Evolutionary conservation across 176 grass and related monocot species (phyloP).

Genomic region (Pontederia paniculata): DNA sequence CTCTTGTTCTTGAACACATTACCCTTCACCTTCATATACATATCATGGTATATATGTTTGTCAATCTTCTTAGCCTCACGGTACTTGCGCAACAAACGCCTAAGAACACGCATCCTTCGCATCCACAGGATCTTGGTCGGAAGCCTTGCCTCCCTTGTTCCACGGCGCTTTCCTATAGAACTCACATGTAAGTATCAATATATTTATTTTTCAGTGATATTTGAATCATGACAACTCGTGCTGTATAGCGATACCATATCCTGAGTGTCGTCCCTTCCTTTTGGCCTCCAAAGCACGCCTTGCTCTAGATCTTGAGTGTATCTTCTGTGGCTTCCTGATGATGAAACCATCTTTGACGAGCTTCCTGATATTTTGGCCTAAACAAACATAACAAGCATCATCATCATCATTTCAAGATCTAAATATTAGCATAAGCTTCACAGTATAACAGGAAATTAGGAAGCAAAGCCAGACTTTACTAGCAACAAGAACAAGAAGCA

Average conservation of each 20-base stretch:
- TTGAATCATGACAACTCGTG: neutral
- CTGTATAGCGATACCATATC: neutral
- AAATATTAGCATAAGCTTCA: no score
- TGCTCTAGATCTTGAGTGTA: neutral
- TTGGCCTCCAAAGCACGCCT: neutral
- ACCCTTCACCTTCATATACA: slow-evolving; percentile 8
- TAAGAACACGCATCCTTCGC: neutral
- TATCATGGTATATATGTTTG: slow-evolving; percentile 1
- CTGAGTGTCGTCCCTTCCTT: slow-evolving; percentile 1
- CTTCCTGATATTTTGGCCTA: neutral
- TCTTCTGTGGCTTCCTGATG: neutral
- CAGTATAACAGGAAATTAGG: no score
- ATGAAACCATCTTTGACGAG: neutral
- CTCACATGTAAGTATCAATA: neutral
- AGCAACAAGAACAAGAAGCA: no score
- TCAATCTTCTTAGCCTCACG: slow-evolving; percentile 4
- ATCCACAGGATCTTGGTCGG: neutral
- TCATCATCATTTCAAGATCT: no score
- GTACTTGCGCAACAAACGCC: slow-evolving; percentile 4
- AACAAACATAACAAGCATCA: neutral
- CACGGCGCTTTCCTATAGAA: neutral
- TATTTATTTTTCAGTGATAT: neutral
- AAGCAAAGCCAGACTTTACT: no score
- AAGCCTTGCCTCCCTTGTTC: neutral
- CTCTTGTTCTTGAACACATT: slow-evolving; percentile 8